Evolutionary conservation across 495 filamentous ascomycete species (phyloP).

Genomic region (Hypoxylon crocopeplum): DNA sequence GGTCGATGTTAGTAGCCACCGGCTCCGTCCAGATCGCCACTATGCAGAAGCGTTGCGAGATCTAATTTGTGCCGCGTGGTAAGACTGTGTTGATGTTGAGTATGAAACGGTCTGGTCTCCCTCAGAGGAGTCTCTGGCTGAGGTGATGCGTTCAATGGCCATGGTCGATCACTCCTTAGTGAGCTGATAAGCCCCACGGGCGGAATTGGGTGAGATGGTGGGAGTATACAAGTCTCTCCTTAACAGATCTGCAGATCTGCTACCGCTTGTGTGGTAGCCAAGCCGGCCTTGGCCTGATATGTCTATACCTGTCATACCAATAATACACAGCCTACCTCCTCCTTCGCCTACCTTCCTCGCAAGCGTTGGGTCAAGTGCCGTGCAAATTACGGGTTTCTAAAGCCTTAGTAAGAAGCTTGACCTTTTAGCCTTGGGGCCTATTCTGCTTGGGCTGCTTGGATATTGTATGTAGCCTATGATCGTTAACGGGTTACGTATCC

Average conservation of each 20-base stretch:
- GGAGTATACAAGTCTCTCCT: constrained; percentile 11
- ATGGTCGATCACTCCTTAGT: constrained; percentile 17
- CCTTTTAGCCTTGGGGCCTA: constrained; percentile 34
- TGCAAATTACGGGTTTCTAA: constrained; percentile 30
- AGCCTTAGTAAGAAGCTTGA: constrained; percentile 35
- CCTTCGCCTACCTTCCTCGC: constrained; percentile 13
- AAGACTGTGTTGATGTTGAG: constrained; percentile 16
- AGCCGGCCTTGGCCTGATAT: constrained; percentile 14
- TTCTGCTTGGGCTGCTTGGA: constrained; percentile 30
- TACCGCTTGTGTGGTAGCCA: neutral
- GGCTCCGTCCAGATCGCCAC: constrained; percentile 9
- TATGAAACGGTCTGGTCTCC: constrained; percentile 6
- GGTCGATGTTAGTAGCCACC: neutral
- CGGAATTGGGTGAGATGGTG: constrained; percentile 14
- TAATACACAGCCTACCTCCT: constrained; percentile 27
- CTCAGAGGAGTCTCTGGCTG: constrained; percentile 4
- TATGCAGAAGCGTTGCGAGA: constrained; percentile 16
- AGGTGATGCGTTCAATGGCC: constrained; percentile 18
- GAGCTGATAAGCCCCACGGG: constrained; percentile 28
- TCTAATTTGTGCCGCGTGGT: constrained; percentile 18
- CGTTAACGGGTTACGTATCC: constrained; percentile 4
- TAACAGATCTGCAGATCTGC: constrained; percentile 12
- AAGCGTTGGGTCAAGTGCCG: constrained; percentile 29
- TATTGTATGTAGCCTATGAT: constrained; percentile 24
- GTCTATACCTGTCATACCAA: constrained; percentile 12